Conservation (phyloP, 176 grass and related monocot genomes). For the Ampelocalamus luodianensis region DNA sequence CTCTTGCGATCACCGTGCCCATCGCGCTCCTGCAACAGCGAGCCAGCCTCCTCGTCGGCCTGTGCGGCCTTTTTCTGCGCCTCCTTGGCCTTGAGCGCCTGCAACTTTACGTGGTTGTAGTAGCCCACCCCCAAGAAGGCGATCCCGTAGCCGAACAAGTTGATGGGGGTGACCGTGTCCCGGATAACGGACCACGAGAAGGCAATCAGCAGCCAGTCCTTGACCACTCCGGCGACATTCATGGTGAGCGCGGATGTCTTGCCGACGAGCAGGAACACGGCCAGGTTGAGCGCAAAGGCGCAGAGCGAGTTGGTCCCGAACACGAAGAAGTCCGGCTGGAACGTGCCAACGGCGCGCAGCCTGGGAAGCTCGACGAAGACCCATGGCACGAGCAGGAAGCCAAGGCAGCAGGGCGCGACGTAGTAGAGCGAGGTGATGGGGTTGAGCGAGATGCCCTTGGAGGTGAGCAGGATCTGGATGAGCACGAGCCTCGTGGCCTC, state of each 20-base stretch:
- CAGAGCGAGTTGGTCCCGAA: slow-evolving; percentile 92
- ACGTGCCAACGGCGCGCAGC: slow-evolving; percentile 54
- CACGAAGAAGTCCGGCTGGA: slow-evolving; percentile 81
- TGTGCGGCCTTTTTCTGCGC: slow-evolving; percentile 66
- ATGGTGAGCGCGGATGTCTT: slow-evolving; percentile 98
- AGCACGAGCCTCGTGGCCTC: slow-evolving; percentile 92
- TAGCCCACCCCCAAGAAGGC: slow-evolving; percentile 87
- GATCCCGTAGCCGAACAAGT: slow-evolving; percentile 88
- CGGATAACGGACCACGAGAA: slow-evolving; percentile 98
- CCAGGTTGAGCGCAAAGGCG: slow-evolving; percentile 93
- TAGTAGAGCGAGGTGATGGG: slow-evolving; percentile 97
- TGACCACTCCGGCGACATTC: slow-evolving; percentile 94
- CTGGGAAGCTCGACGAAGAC: slow-evolving; percentile 77
- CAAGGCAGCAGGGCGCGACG: slow-evolving; percentile 85
- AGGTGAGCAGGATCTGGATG: slow-evolving; percentile 98
- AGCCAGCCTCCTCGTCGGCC: slow-evolving; percentile 70
- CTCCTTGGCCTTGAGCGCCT: slow-evolving; percentile 89
- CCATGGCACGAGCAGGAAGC: slow-evolving; percentile 86
- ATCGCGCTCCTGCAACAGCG: slow-evolving; percentile 70
- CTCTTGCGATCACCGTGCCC: slow-evolving; percentile 65
- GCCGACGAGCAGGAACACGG: slow-evolving; percentile 88
- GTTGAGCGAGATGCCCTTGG: slow-evolving; percentile 93
- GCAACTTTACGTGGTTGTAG: slow-evolving; percentile 93
- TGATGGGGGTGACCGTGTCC: slow-evolving; percentile 82
- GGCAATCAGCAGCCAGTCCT: slow-evolving; percentile 94